These are phyloP conservation scores for Globisporangium solare DNA, from an alignment of 352 stramenopile species.

Conservation along the genomic window DNA sequence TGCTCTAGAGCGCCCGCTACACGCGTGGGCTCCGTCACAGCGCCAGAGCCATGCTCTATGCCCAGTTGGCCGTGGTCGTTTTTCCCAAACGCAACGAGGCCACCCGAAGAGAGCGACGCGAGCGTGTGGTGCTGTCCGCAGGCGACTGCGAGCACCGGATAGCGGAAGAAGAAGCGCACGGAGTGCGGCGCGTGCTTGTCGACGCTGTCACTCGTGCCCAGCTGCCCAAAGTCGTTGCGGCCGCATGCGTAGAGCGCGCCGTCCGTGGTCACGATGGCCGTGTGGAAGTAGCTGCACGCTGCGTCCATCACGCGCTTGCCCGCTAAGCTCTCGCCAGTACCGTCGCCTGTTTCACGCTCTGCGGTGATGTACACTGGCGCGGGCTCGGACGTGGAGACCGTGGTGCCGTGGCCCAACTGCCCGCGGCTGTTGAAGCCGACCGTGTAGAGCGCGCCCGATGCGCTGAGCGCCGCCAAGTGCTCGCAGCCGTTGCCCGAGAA, in stretches of 20 bases:
- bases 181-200: conserved; percentile 65
- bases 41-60: conserved; percentile 43
- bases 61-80: conserved; percentile 92
- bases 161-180: conserved; percentile 44
- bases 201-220: conserved; percentile 60
- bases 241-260: conserved; percentile 85
- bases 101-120: conserved; percentile 57
- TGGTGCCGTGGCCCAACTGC: conserved; percentile 83
- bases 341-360: too few relatives aligned
- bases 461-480: conserved; percentile 81
- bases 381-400: conserved; percentile 50
- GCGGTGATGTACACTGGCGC: conserved; percentile 10
- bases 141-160: conserved; percentile 62
- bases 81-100: conserved; percentile 86
- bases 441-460: conserved; percentile 77
- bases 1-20: conserved; percentile 50
- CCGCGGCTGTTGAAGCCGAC: conserved; percentile 92
- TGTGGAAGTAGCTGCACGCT: conserved; percentile 93
- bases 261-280: conserved; percentile 67
- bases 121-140: conserved; percentile 90
- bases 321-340: conserved; percentile 31
- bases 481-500: conserved; percentile 92
- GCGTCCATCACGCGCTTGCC: conserved; percentile 69
- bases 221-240: conserved; percentile 91
- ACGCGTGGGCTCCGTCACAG: conserved; percentile 40